Evolutionary conservation across 495 filamentous ascomycete species (phyloP).

Genomic region (Penicillium pulvis): DNA sequence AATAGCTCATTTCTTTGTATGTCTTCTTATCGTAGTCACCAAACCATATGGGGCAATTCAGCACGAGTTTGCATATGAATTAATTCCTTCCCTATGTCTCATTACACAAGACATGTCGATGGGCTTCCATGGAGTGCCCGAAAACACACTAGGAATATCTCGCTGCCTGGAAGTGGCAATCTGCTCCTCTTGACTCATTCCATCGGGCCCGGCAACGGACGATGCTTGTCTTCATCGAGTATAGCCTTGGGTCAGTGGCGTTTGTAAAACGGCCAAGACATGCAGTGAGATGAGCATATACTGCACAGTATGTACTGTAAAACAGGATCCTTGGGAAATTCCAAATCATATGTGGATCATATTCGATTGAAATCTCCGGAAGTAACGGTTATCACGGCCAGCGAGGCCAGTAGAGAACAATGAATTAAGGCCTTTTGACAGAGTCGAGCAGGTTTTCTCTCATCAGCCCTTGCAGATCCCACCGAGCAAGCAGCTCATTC

Average conservation of each 20-base stretch:
- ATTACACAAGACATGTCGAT: too few relatives aligned
- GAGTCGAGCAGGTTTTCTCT: not conserved
- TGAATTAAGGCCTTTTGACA: not conserved
- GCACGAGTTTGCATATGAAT: too few relatives aligned
- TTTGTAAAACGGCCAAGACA: constrained; percentile 7
- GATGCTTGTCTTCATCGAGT: not conserved
- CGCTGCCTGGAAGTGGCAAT: constrained; percentile 25
- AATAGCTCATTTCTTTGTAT: not conserved
- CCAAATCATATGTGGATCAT: not conserved
- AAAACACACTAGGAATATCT: constrained; percentile 1
- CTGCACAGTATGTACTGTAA: not conserved
- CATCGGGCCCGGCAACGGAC: constrained; percentile 12
- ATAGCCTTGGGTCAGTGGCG: constrained; percentile 20
- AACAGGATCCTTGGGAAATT: not conserved
- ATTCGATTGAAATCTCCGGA: not conserved
- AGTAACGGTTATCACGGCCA: not conserved
- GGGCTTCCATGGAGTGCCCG: too few relatives aligned
- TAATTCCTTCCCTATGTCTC: too few relatives aligned
- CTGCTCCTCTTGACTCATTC: not conserved
- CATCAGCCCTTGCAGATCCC: not conserved
- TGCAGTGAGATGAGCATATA: not conserved
- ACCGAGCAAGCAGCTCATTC: constrained; percentile 1
- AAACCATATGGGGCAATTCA: not conserved
- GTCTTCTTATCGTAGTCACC: not conserved
- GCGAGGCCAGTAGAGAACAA: not conserved